phyloP scores from a whole-genome alignment of 1,139 yeast genomes.

The Pichia sp. region DNA sequence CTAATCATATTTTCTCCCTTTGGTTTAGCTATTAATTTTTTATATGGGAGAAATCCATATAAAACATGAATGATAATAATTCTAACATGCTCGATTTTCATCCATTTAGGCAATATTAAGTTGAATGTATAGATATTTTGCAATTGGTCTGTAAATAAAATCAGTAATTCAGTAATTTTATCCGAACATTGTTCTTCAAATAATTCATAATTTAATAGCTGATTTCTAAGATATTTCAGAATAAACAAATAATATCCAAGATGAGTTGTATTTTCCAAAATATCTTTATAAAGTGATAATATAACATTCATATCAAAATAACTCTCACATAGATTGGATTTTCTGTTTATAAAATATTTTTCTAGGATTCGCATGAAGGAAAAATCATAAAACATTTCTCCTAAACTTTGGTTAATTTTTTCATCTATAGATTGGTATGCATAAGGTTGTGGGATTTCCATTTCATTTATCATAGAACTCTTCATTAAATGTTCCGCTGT shows the following conservation, averaged over 20 bases:
- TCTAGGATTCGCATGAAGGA: too few species aligned
- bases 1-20: conserved; percentile 5
- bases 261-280: conserved; percentile 51
- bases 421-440: too few species aligned
- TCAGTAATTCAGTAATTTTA: conserved; percentile 42
- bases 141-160: conserved; percentile 56
- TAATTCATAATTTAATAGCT: conserved; percentile 55
- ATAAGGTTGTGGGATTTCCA: too few species aligned
- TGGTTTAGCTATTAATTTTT: conserved; percentile 41
- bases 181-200: conserved; percentile 40
- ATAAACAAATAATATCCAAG: conserved; percentile 71
- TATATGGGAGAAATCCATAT: conserved; percentile 66
- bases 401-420: too few species aligned
- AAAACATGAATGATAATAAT: conserved; percentile 61
- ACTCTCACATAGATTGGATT: neutral
- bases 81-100: conserved; percentile 50
- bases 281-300: conserved; percentile 41
- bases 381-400: neutral
- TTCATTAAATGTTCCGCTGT: too few species aligned
- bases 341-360: conserved; percentile 1
- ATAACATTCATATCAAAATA: neutral
- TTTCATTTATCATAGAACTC: too few species aligned
- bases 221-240: conserved; percentile 68
- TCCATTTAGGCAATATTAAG: conserved; percentile 39
- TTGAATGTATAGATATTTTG: conserved; percentile 42